Evolutionary conservation across 352 stramenopile species (phyloP).

Genomic region (Pythium pectinolyticum): DNA sequence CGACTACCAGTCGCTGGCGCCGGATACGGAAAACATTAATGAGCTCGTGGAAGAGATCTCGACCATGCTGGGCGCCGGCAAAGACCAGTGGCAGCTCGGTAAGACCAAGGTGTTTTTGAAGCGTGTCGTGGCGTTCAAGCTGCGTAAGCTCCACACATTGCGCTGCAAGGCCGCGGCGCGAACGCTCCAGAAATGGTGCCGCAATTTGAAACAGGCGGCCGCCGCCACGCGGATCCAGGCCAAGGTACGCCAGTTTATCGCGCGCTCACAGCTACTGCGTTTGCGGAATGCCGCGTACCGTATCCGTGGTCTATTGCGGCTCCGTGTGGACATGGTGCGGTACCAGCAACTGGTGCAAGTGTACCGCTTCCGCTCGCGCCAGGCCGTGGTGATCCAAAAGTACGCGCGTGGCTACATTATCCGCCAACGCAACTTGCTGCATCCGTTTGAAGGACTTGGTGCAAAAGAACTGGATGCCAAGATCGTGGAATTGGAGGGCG

Average conservation of each 20-base stretch:
- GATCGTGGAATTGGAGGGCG: conserved; percentile 74
- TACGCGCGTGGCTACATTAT: conserved; percentile 68
- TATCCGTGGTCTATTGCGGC: conserved; percentile 57
- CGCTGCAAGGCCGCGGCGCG: conserved; percentile 82
- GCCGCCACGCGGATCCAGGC: conserved; percentile 71
- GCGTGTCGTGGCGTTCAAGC: conserved; percentile 72
- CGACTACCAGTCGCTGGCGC: conserved; percentile 84
- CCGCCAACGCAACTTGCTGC: conserved; percentile 72
- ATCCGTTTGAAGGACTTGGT: conserved; percentile 74
- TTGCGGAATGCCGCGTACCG: conserved; percentile 62
- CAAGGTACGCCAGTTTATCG: conserved; percentile 67
- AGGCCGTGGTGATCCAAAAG: conserved; percentile 75
- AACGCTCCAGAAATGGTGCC: conserved; percentile 81
- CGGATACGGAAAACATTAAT: conserved; percentile 81
- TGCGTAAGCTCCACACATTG: conserved; percentile 79
- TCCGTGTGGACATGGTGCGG: conserved; percentile 61
- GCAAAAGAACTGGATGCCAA: conserved; percentile 78
- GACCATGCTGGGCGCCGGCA: conserved; percentile 78
- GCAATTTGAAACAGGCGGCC: conserved; percentile 62
- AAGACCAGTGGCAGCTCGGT: conserved; percentile 88
- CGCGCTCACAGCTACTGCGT: conserved; percentile 47
- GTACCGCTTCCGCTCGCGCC: conserved; percentile 47
- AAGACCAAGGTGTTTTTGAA: conserved; percentile 90
- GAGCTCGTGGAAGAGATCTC: conserved; percentile 86
- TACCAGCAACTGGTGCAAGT: conserved; percentile 55